Evolutionary conservation across 768 basidiomycete genomes (phyloP).

Genomic region (Crassisporium funariophilum): DNA sequence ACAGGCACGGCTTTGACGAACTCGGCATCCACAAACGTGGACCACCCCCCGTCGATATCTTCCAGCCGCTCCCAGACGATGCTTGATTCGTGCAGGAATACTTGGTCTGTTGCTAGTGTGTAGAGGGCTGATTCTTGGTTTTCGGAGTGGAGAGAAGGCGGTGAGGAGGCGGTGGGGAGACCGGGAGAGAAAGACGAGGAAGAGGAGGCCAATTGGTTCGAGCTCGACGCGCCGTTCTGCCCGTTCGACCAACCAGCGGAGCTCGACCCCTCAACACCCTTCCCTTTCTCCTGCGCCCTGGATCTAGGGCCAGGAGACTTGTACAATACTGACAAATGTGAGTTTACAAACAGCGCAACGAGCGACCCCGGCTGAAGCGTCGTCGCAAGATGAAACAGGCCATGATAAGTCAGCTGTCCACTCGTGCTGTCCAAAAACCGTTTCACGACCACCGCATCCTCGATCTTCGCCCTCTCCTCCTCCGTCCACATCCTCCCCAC

Average conservation of each 20-base stretch:
- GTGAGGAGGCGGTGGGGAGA: too few species aligned
- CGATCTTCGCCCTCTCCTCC: constrained; percentile 63
- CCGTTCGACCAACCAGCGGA: too few species aligned
- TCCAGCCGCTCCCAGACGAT: constrained; percentile 92
- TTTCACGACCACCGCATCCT: constrained; percentile 69
- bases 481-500: constrained; percentile 53
- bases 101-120: constrained; percentile 83
- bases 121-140: constrained; percentile 57
- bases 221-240: too few species aligned
- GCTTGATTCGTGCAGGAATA: constrained; percentile 73
- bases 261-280: too few species aligned
- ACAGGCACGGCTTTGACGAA: constrained; percentile 66
- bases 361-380: constrained; percentile 53
- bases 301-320: too few species aligned
- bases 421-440: constrained; percentile 69
- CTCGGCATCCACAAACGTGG: constrained; percentile 76
- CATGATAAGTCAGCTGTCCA: constrained; percentile 88
- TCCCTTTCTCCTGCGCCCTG: too few species aligned
- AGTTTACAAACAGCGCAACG: too few species aligned
- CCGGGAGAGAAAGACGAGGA: too few species aligned
- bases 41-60: constrained; percentile 80
- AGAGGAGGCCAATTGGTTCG: too few species aligned
- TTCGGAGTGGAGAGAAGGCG: too few species aligned
- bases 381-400: constrained; percentile 77
- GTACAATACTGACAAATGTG: too few species aligned